A percentile compares a stretch with the other conserved stretches of the same genome.
Conservation (phyloP, 106 monocot species). For the Dioscorea alata region DNA sequence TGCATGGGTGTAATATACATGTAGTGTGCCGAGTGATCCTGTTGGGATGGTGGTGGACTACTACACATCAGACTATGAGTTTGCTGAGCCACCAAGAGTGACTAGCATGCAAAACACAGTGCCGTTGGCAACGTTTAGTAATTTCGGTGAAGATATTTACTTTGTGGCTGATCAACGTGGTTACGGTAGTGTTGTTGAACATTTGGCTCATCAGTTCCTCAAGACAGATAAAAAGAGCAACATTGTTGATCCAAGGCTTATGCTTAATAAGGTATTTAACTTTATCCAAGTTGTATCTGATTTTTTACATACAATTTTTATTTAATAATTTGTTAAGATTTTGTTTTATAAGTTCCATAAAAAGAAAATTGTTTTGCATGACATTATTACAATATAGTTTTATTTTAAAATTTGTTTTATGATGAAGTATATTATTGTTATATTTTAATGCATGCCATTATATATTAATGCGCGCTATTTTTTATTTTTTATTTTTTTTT, state of each 20-base stretch:
- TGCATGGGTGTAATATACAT: too few species aligned
- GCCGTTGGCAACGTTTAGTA: constrained; percentile 50
- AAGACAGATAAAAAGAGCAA: constrained; percentile 14
- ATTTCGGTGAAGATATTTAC: constrained; percentile 50
- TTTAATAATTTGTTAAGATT: too few species aligned
- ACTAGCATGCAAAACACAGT: constrained; percentile 70
- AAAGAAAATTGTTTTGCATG: too few species aligned
- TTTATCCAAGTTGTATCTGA: background rate
- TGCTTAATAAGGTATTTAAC: constrained; percentile 41
- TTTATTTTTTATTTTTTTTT: too few species aligned
- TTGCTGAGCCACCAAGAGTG: constrained; percentile 71
- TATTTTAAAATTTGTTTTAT: background rate
- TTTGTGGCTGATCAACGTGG: constrained; percentile 69
- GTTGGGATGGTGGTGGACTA: constrained; percentile 71
- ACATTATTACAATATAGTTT: background rate
- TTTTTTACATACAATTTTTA: too few species aligned
- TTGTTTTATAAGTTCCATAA: too few species aligned
- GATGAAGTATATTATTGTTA: background rate
- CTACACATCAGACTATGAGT: constrained; percentile 64
- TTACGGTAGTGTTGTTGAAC: constrained; percentile 38
- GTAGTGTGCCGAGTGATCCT: constrained; percentile 39
- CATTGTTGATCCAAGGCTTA: constrained; percentile 37
- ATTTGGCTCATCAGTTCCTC: constrained; percentile 46
- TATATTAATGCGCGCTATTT: too few species aligned
- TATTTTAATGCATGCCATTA: too few species aligned